phyloP scores from a whole-genome alignment of 2,329 filamentous ascomycete genomes.

The Penicillium sp. region DNA sequence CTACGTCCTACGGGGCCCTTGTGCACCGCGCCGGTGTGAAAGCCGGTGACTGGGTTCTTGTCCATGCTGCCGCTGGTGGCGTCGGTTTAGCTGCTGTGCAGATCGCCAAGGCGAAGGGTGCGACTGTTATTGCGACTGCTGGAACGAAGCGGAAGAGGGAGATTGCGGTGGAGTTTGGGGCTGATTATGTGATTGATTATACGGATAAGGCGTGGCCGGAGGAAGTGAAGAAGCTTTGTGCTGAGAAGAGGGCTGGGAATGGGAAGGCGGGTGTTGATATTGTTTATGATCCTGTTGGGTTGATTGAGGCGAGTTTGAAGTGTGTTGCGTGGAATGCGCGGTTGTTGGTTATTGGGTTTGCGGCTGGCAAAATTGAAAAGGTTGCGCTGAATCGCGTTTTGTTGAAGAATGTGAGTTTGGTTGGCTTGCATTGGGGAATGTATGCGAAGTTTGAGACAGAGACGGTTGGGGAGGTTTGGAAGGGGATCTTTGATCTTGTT shows the following conservation, averaged over 20 bases:
- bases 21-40: constrained; percentile 76
- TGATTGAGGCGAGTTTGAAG: constrained; percentile 84
- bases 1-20: constrained; percentile 82
- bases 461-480: constrained; percentile 72
- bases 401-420: constrained; percentile 87
- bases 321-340: constrained; percentile 93
- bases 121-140: constrained; percentile 89
- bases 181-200: constrained; percentile 82
- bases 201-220: constrained; percentile 66
- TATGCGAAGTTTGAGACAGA: constrained; percentile 73
- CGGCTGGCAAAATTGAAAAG: constrained; percentile 83
- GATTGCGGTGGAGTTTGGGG: constrained; percentile 76
- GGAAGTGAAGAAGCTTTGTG: constrained; percentile 68
- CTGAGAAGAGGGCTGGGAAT: constrained; percentile 59
- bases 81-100: constrained; percentile 91
- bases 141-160: constrained; percentile 76
- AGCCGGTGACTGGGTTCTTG: constrained; percentile 78
- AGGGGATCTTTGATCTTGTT: constrained; percentile 76
- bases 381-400: constrained; percentile 89
- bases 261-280: constrained; percentile 74
- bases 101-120: constrained; percentile 87
- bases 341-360: constrained; percentile 85
- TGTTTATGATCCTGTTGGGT: constrained; percentile 89
- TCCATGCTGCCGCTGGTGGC: constrained; percentile 89
- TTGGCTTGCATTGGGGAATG: constrained; percentile 89